Conservation (phyloP, 2,329 filamentous ascomycete genomes). For the Aspergillus floridensis region DNA sequence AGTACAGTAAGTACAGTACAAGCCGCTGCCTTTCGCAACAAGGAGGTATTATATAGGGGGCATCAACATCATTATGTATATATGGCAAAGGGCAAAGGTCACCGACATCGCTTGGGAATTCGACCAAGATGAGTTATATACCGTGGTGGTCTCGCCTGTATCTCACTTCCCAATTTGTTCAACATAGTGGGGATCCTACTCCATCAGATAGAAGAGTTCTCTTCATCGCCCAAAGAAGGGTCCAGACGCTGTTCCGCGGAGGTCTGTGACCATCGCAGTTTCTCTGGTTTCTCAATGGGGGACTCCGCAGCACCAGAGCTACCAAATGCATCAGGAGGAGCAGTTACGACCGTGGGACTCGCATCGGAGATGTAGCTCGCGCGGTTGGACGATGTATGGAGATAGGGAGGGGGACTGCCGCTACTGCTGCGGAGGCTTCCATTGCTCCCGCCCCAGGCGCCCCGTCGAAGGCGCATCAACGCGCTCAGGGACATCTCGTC, state of each 20-base stretch:
- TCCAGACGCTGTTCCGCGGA: constrained; percentile 7
- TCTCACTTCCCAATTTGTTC: not conserved
- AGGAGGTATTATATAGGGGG: constrained; percentile 3
- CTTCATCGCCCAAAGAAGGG: not conserved
- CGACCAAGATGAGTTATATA: constrained; percentile 1
- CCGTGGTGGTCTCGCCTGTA: not conserved
- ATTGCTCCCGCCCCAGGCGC: constrained; percentile 79
- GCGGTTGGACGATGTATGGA: constrained; percentile 32
- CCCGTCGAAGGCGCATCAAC: constrained; percentile 68
- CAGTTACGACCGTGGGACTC: constrained; percentile 26
- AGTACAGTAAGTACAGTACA: constrained; percentile 6
- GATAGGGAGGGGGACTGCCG: constrained; percentile 42
- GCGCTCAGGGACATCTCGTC: constrained; percentile 71
- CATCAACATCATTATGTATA: constrained; percentile 3
- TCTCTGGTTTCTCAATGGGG: constrained; percentile 16
- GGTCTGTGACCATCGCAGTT: constrained; percentile 8
- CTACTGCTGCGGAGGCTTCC: constrained; percentile 62
- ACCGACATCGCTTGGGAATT: not conserved
- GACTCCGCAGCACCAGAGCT: constrained; percentile 15
- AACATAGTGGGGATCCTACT: too few relatives aligned
- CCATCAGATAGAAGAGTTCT: not conserved
- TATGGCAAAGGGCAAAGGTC: not conserved
- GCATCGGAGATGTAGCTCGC: constrained; percentile 38
- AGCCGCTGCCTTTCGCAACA: constrained; percentile 5
- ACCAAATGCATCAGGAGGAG: constrained; percentile 20